Evolutionary conservation across 257 asterid genomes (phyloP).

Genomic region (Nicotiana undulata): DNA sequence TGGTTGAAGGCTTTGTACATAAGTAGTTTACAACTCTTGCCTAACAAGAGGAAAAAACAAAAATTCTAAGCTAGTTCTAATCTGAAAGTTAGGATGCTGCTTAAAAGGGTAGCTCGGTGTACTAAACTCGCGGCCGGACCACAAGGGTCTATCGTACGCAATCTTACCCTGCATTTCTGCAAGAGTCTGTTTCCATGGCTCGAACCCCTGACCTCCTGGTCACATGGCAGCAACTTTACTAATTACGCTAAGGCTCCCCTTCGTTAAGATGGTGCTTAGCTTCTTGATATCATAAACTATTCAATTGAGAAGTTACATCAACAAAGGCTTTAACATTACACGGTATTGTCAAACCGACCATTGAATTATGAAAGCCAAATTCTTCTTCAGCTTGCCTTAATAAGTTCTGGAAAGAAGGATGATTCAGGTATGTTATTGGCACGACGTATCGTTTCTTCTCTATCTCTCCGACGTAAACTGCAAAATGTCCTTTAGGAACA

Average conservation of each 20-base stretch:
- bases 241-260: no score
- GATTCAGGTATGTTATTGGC: slow-evolving; percentile 5
- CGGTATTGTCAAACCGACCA: slow-evolving; percentile 6
- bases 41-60: neutral
- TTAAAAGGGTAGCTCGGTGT: no score
- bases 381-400: neutral
- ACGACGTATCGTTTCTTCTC: slow-evolving; percentile 5
- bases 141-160: no score
- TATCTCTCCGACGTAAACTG: neutral
- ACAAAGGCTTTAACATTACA: slow-evolving; percentile 6
- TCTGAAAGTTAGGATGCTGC: neutral
- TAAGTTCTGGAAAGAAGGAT: slow-evolving; percentile 7
- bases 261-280: neutral
- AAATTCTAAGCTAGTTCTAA: neutral
- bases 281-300: neutral
- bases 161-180: no score
- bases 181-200: no score
- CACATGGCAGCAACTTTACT: no score
- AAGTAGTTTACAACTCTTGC: slow-evolving; percentile 5
- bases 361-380: neutral
- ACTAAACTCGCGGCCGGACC: no score
- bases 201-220: no score
- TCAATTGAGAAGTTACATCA: slow-evolving; percentile 11
- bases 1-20: neutral
- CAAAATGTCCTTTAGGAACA: slow-evolving; percentile 12